Conservation (phyloP, 225 moss, liverwort and hornwort species). For the Physcomitrium patens region DNA sequence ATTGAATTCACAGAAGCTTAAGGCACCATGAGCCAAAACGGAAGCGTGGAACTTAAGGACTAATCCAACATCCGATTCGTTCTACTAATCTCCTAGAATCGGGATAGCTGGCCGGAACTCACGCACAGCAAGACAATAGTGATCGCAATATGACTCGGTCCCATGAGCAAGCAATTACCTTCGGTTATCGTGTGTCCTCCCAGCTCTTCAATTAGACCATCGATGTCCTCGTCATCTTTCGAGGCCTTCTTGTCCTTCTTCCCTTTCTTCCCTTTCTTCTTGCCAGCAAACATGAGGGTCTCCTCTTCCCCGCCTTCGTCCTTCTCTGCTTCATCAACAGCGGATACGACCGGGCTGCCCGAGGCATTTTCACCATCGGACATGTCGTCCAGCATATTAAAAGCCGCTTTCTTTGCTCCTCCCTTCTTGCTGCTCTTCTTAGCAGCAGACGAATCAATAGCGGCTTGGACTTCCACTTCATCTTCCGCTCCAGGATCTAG, state of each 20-base stretch:
- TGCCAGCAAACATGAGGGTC: constrained; percentile 66
- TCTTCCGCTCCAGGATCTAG: constrained; percentile 39
- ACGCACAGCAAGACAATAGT: neutral
- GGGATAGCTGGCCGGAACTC: constrained; percentile 3
- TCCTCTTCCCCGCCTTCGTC: constrained; percentile 53
- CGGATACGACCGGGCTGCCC: constrained; percentile 24
- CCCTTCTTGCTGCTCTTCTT: constrained; percentile 46
- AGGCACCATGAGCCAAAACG: constrained; percentile 2
- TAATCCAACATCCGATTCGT: constrained; percentile 9
- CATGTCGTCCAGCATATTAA: constrained; percentile 45
- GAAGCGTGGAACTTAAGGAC: neutral
- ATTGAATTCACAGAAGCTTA: constrained; percentile 3
- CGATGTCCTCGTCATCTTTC: constrained; percentile 59
- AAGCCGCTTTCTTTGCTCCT: constrained; percentile 30
- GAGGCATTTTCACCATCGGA: constrained; percentile 42
- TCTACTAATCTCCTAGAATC: constrained; percentile 7
- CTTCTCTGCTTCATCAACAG: constrained; percentile 42
- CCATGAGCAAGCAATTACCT: constrained; percentile 35
- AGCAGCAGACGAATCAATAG: constrained; percentile 22
- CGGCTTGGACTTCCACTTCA: constrained; percentile 31
- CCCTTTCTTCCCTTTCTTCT: constrained; percentile 92
- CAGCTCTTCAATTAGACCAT: constrained; percentile 53
- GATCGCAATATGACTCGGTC: neutral
- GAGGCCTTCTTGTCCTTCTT: constrained; percentile 78
- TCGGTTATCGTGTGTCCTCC: constrained; percentile 40